These are phyloP conservation scores for Moringa oleifera DNA, from an alignment of 345 rosid species.

Conservation along the genomic window DNA sequence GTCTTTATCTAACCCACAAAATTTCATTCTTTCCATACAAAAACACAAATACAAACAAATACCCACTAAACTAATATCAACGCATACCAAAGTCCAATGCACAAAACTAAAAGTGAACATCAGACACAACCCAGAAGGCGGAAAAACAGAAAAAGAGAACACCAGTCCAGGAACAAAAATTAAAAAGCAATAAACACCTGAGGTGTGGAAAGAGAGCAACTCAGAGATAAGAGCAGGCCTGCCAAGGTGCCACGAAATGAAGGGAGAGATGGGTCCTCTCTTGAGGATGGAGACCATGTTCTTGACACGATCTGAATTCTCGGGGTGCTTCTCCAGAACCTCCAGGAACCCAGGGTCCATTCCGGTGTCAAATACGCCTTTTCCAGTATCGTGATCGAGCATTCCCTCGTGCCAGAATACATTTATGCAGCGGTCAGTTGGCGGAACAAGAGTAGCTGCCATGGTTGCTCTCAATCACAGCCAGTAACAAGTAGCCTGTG, in stretches of 20 bases:
- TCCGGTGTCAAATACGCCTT: slow-evolving; percentile 69
- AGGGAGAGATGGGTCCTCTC: slow-evolving; percentile 70
- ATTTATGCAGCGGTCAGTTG: slow-evolving; percentile 23
- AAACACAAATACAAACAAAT: not conserved
- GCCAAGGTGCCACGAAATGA: slow-evolving; percentile 63
- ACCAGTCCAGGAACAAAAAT: not conserved
- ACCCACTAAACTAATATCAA: not conserved
- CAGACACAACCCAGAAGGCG: too few species aligned
- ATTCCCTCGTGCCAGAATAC: slow-evolving; percentile 92
- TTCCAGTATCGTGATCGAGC: slow-evolving; percentile 61
- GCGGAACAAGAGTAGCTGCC: slow-evolving; percentile 7
- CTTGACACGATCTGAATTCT: slow-evolving; percentile 64
- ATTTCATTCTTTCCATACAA: not conserved
- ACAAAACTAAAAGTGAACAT: too few species aligned
- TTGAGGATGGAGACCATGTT: slow-evolving; percentile 86
- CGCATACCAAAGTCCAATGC: not conserved
- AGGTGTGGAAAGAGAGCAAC: slow-evolving; percentile 66
- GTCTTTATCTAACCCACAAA: not conserved
- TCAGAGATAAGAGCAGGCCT: slow-evolving; percentile 47
- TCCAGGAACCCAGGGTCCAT: slow-evolving; percentile 65
- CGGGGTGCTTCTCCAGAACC: slow-evolving; percentile 76
- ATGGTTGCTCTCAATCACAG: not conserved
- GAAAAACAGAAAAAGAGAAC: not conserved
- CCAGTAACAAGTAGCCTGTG: too few species aligned
- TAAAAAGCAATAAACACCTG: slow-evolving; percentile 29